A percentile compares a stretch with the other conserved stretches of the same genome.
phyloP scores from a whole-genome alignment of 768 basidiomycete genomes.

The Rhizopogon vesiculosus region DNA sequence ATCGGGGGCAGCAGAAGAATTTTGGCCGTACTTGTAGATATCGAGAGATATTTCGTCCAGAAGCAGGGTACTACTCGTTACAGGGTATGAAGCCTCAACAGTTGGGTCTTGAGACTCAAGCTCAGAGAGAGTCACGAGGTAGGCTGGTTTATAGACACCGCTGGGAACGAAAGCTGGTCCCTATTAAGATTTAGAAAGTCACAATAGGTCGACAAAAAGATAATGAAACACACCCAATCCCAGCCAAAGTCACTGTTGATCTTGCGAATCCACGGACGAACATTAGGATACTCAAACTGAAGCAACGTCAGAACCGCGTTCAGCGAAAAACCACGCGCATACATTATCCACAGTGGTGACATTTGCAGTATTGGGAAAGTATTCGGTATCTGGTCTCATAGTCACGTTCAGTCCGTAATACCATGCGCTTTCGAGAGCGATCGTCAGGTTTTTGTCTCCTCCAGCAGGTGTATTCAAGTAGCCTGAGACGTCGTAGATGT shows the following conservation, averaged over 20 bases:
- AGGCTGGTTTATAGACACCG: constrained; percentile 53
- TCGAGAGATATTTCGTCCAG: constrained; percentile 51
- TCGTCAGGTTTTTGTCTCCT: constrained; percentile 39
- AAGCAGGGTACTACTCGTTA: constrained; percentile 29
- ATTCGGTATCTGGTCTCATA: constrained; percentile 42
- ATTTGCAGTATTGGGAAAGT: constrained; percentile 27
- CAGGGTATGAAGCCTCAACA: constrained; percentile 20
- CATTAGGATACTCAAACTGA: constrained; percentile 47
- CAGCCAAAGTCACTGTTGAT: constrained; percentile 53
- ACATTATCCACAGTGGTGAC: constrained; percentile 25
- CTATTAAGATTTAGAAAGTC: constrained; percentile 20
- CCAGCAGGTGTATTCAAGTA: constrained; percentile 28
- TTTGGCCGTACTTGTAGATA: constrained; percentile 49
- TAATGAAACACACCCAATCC: constrained; percentile 43
- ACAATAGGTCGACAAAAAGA: not conserved
- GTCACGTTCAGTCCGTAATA: constrained; percentile 52
- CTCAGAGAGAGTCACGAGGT: constrained; percentile 38
- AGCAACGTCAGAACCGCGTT: not conserved
- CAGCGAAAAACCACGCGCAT: constrained; percentile 3
- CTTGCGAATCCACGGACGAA: constrained; percentile 47
- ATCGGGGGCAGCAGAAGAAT: constrained; percentile 37
- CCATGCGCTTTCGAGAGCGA: constrained; percentile 50
- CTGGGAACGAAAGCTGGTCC: constrained; percentile 54
- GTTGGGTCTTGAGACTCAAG: constrained; percentile 15
- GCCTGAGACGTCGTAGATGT: constrained; percentile 46